Evolutionary conservation across 2,329 filamentous ascomycete genomes (phyloP).

Genomic region (Beauveria asiatica): DNA sequence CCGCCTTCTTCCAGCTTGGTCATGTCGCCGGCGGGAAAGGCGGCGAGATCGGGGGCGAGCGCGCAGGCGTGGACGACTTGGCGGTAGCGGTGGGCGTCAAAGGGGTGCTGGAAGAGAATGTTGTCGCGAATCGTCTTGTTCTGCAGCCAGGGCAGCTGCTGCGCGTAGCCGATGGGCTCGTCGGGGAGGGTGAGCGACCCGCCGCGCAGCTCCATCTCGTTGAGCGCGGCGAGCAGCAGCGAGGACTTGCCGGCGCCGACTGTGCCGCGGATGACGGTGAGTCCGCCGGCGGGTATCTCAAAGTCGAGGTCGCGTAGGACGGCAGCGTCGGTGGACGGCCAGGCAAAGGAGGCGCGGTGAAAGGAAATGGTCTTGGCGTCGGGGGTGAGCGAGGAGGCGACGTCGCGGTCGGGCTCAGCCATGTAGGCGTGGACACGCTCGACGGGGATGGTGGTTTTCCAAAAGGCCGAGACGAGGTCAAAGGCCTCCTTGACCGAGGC

Average conservation of each 20-base stretch:
- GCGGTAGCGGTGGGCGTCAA: constrained; percentile 47
- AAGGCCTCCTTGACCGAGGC: constrained; percentile 66
- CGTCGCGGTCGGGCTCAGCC: constrained; percentile 69
- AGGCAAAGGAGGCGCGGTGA: constrained; percentile 62
- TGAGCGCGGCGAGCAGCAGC: constrained; percentile 48
- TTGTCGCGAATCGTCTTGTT: constrained; percentile 58
- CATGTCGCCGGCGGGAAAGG: constrained; percentile 48
- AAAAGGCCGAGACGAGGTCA: constrained; percentile 61
- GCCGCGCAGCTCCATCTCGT: constrained; percentile 58
- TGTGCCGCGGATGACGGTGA: constrained; percentile 49
- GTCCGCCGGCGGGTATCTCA: constrained; percentile 39
- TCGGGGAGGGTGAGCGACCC: constrained; percentile 38
- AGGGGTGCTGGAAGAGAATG: constrained; percentile 52
- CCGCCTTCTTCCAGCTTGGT: constrained; percentile 55
- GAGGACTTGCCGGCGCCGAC: constrained; percentile 56
- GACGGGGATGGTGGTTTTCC: constrained; percentile 78
- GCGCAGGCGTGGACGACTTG: constrained; percentile 54
- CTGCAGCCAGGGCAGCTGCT: constrained; percentile 57
- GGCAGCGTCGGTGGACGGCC: constrained; percentile 58
- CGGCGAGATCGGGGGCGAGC: constrained; percentile 45
- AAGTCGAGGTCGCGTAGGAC: constrained; percentile 41
- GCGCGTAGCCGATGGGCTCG: constrained; percentile 45
- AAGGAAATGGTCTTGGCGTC: constrained; percentile 40
- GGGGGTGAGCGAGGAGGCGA: constrained; percentile 29
- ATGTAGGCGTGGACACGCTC: constrained; percentile 79